Evolutionary conservation across 2,329 filamentous ascomycete species (phyloP).

Genomic region (Huntiella decipiens): DNA sequence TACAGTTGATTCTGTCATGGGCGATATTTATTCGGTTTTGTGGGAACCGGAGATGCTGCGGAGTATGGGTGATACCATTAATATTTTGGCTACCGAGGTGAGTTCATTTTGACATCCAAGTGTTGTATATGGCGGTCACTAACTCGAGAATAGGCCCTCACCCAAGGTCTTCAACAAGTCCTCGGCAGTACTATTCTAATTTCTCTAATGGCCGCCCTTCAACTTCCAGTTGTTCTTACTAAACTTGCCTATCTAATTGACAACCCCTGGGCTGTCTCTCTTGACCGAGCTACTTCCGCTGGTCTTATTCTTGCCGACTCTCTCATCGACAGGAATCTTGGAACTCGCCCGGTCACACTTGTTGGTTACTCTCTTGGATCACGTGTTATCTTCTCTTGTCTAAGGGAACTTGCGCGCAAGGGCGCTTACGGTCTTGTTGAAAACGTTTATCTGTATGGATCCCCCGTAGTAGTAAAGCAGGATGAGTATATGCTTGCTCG

Average conservation of each 20-base stretch:
- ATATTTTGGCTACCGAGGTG: slow-evolving; percentile 92
- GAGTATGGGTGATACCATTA: slow-evolving; percentile 97
- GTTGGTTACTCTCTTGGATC: slow-evolving; percentile 89
- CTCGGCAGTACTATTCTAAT: slow-evolving; percentile 77
- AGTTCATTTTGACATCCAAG: slow-evolving; percentile 20
- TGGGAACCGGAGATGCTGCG: slow-evolving; percentile 98
- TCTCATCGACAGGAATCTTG: slow-evolving; percentile 75
- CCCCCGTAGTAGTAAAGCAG: slow-evolving; percentile 74
- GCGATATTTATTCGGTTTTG: slow-evolving; percentile 86
- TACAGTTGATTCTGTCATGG: slow-evolving; percentile 94
- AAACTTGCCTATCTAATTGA: slow-evolving; percentile 94
- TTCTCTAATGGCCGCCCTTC: slow-evolving; percentile 77
- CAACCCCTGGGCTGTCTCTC: slow-evolving; percentile 95
- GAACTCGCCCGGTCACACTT: slow-evolving; percentile 76
- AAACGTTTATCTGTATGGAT: slow-evolving; percentile 89
- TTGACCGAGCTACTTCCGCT: slow-evolving; percentile 72
- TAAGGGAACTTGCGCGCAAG: slow-evolving; percentile 68
- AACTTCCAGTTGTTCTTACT: slow-evolving; percentile 77
- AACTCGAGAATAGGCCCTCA: slow-evolving; percentile 48
- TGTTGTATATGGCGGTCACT: background rate
- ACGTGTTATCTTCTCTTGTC: slow-evolving; percentile 77
- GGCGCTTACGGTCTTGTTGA: slow-evolving; percentile 77
- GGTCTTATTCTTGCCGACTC: slow-evolving; percentile 90
- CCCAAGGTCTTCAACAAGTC: slow-evolving; percentile 88
- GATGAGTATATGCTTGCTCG: slow-evolving; percentile 72